Conservation (phyloP, 805 yeast species). For the Kluyveromyces wickerhamii region DNA sequence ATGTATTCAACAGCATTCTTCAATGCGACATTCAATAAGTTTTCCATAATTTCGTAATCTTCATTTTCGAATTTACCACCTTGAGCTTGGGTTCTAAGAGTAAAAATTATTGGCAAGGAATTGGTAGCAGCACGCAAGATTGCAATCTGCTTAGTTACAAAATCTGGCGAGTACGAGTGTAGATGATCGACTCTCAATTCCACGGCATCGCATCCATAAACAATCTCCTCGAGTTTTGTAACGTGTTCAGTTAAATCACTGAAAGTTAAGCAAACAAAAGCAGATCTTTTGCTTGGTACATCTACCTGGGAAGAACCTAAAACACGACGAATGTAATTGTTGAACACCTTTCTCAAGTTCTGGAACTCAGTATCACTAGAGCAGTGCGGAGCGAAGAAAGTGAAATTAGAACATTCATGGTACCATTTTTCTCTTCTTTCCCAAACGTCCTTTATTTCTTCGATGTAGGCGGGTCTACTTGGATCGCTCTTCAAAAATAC, state of each 20-base stretch:
- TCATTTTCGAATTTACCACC: conserved; percentile 76
- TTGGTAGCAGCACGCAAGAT: conserved; percentile 52
- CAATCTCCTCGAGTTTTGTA: conserved; percentile 42
- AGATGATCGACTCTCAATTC: conserved; percentile 77
- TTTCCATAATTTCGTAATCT: conserved; percentile 38
- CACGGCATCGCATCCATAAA: conserved; percentile 71
- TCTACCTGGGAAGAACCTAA: conserved; percentile 42
- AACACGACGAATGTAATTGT: conserved; percentile 48
- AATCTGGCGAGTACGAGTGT: conserved; percentile 39
- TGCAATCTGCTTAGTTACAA: conserved; percentile 69
- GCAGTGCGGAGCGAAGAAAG: conserved; percentile 73
- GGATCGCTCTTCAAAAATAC: conserved; percentile 67
- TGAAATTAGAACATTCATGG: conserved; percentile 67
- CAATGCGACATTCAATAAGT: conserved; percentile 53
- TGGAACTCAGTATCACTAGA: conserved; percentile 44
- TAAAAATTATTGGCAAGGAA: conserved; percentile 70
- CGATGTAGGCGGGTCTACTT: conserved; percentile 79
- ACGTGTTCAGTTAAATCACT: conserved; percentile 45
- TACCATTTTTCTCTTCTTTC: conserved; percentile 71
- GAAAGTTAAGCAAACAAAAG: conserved; percentile 65
- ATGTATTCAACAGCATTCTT: conserved; percentile 73
- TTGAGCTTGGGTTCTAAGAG: conserved; percentile 68
- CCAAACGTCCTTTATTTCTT: conserved; percentile 81
- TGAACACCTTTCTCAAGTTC: conserved; percentile 51
- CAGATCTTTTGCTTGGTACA: conserved; percentile 40